phyloP scores from a whole-genome alignment of 2,329 filamentous ascomycete genomes.

The Cordyceps pruinosa region DNA sequence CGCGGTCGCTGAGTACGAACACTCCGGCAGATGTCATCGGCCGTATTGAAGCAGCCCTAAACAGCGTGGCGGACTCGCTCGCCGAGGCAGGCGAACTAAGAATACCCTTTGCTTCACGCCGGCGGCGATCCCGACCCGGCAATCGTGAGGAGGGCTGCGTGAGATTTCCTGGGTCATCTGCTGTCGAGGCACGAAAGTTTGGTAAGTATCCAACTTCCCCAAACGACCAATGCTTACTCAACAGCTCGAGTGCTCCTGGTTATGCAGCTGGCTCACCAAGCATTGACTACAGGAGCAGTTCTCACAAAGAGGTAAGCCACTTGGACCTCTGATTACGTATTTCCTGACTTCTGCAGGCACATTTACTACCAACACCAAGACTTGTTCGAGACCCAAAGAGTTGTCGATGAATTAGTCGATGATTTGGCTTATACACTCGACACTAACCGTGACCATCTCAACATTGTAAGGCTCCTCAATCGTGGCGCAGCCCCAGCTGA shows the following conservation, averaged over 20 bases:
- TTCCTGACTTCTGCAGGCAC: constrained; percentile 43
- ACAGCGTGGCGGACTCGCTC: constrained; percentile 23
- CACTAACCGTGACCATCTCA: constrained; percentile 56
- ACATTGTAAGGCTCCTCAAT: constrained; percentile 49
- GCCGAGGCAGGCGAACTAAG: constrained; percentile 20
- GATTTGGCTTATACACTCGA: constrained; percentile 65
- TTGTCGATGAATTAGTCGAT: constrained; percentile 67
- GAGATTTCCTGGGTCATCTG: constrained; percentile 41
- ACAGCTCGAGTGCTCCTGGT: constrained; percentile 52
- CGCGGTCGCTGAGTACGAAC: not conserved
- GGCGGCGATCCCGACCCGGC: not conserved
- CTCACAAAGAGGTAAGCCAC: constrained; percentile 45
- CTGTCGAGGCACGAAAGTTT: constrained; percentile 45
- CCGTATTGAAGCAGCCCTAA: constrained; percentile 31
- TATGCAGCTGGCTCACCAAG: constrained; percentile 52
- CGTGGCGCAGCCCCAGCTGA: constrained; percentile 12
- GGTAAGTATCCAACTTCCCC: constrained; percentile 29
- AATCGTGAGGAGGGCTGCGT: constrained; percentile 17
- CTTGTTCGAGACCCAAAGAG: constrained; percentile 61
- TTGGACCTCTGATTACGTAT: not conserved
- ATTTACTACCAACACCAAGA: constrained; percentile 73
- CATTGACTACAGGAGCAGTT: constrained; percentile 45
- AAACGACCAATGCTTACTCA: not conserved
- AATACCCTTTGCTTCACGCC: constrained; percentile 22
- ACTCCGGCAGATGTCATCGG: constrained; percentile 23